A percentile compares a stretch with the other conserved stretches of the same genome.
Conservation (phyloP, 257 asterid species). For the Capsicum pubescens region DNA sequence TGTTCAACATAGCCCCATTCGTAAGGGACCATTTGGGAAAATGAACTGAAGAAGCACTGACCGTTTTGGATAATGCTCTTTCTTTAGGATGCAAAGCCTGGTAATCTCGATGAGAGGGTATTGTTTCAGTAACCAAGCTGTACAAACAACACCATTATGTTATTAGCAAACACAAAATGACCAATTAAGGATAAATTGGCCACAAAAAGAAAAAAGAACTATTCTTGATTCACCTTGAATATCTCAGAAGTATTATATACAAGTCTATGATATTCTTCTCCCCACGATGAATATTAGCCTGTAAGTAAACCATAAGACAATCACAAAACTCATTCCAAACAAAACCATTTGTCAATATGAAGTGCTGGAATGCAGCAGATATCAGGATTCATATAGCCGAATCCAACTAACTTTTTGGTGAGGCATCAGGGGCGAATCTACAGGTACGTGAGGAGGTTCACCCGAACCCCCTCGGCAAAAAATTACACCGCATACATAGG, state of each 20-base stretch:
- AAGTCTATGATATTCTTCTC: conserved; percentile 79
- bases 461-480: no score
- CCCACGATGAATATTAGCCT: conserved; percentile 79
- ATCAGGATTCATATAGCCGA: background rate
- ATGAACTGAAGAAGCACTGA: conserved; percentile 32
- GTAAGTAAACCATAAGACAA: conserved; percentile 33
- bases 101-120: conserved; percentile 82
- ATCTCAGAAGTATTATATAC: conserved; percentile 75
- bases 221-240: conserved; percentile 62
- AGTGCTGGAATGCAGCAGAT: background rate
- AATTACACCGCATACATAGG: no score
- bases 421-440: background rate
- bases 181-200: conserved; percentile 24
- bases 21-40: background rate
- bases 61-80: conserved; percentile 61
- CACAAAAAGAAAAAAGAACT: conserved; percentile 20
- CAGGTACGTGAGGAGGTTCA: no score
- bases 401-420: background rate
- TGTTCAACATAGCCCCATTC: background rate
- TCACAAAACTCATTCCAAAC: background rate
- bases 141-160: conserved; percentile 34
- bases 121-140: conserved; percentile 93
- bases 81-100: conserved; percentile 54
- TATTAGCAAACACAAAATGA: conserved; percentile 21
- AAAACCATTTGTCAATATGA: background rate